These are phyloP conservation scores for Candida methanosorbosa DNA, from an alignment of 805 yeast genomes.

Conservation along the genomic window DNA sequence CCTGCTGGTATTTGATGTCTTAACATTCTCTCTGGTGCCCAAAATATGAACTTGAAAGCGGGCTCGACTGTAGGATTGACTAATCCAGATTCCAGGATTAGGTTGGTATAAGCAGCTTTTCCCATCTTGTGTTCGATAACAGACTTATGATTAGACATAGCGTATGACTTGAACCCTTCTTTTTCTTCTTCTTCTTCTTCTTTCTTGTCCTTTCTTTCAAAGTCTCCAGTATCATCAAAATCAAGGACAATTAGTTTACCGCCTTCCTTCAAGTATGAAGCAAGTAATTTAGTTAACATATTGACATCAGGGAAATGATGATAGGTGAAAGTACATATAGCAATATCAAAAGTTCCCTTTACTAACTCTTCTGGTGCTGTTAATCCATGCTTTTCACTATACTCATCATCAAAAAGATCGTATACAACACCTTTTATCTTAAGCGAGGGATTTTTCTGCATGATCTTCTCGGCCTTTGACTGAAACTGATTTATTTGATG, in stretches of 20 bases:
- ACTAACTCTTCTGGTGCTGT: conserved; percentile 5
- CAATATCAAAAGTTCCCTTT: conserved; percentile 21
- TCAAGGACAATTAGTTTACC: conserved; percentile 30
- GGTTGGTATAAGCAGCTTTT: neutral
- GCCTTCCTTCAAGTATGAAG: conserved; percentile 23
- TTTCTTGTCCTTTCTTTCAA: neutral
- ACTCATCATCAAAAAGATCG: conserved; percentile 10
- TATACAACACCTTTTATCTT: conserved; percentile 4
- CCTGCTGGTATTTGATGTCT: no score
- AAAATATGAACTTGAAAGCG: neutral
- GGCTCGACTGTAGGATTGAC: neutral
- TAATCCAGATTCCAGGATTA: neutral
- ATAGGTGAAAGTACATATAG: conserved; percentile 28
- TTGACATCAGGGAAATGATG: conserved; percentile 30
- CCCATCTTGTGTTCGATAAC: neutral
- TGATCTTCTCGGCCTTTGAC: conserved; percentile 12
- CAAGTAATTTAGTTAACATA: conserved; percentile 22
- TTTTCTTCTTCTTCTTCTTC: no score
- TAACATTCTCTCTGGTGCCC: no score
- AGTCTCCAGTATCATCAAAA: conserved; percentile 25
- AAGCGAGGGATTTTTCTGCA: conserved; percentile 6
- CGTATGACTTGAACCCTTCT: neutral
- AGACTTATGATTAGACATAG: neutral
- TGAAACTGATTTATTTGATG: conserved; percentile 8
- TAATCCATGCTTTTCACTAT: conserved; percentile 3